Evolutionary conservation across 1,139 yeast species (phyloP).

Genomic region (Pichia sp.): DNA sequence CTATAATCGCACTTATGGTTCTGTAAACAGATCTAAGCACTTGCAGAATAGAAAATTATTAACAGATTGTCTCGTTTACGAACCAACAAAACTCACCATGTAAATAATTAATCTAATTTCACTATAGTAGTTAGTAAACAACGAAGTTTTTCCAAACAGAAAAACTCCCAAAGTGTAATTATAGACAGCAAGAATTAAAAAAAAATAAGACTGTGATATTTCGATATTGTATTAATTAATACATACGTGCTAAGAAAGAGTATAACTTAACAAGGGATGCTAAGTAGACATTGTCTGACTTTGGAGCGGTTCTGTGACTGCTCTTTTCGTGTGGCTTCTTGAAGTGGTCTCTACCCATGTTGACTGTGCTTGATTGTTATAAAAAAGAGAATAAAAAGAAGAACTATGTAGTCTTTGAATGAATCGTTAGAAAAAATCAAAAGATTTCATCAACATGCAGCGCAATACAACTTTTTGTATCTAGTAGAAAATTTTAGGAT

Average conservation of each 20-base stretch:
- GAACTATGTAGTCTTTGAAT: neutral
- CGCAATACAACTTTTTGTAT: no score
- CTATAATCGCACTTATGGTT: constrained; percentile 28
- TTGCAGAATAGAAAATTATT: constrained; percentile 24
- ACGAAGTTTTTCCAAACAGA: neutral
- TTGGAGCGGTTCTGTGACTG: constrained; percentile 98
- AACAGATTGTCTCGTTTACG: no score
- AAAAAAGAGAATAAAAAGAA: neutral
- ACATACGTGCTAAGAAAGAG: constrained; percentile 99
- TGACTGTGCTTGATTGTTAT: constrained; percentile 19
- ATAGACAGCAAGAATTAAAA: constrained; percentile 21
- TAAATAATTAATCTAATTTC: no score
- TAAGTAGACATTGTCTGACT: constrained; percentile 98
- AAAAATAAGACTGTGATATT: neutral
- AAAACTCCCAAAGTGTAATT: constrained; percentile 3
- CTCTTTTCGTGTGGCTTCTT: constrained; percentile 92
- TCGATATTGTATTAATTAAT: constrained; percentile 4
- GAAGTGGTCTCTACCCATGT: constrained; percentile 98
- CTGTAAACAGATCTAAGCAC: constrained; percentile 17
- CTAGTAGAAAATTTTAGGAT: no score
- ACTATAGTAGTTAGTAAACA: neutral
- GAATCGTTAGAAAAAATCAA: neutral
- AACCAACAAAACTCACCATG: no score
- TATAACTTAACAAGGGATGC: constrained; percentile 95
- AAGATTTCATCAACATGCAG: no score